These are phyloP conservation scores for Monosporascus ibericus DNA, from an alignment of 2,329 filamentous ascomycete genomes.

Conservation along the genomic window DNA sequence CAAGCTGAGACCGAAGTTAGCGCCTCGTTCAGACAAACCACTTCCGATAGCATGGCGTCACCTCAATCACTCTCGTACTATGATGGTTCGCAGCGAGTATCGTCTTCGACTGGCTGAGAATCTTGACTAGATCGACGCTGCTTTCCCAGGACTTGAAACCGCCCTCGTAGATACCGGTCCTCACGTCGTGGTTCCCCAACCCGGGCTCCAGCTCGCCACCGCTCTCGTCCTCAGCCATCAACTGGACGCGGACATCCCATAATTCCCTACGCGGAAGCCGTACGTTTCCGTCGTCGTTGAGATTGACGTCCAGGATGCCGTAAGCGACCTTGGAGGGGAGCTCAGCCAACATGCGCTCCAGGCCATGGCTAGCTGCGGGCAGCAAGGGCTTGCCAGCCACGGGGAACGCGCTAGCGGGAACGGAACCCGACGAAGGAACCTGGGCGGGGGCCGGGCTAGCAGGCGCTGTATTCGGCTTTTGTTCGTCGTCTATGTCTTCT, in stretches of 20 bases:
- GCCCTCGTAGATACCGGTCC: conserved; percentile 77
- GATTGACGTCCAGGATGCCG: conserved; percentile 51
- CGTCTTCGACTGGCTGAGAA: conserved; percentile 41
- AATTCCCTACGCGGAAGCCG: conserved; percentile 67
- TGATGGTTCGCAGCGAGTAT: conserved; percentile 26
- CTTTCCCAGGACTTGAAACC: conserved; percentile 91
- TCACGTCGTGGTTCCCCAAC: conserved; percentile 66
- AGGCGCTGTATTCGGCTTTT: conserved; percentile 23
- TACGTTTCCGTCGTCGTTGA: conserved; percentile 49
- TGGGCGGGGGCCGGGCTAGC: conserved; percentile 7
- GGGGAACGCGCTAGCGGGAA: conserved; percentile 48
- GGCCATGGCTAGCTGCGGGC: conserved; percentile 44
- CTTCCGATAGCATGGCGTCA: conserved; percentile 21
- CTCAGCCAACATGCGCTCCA: conserved; percentile 44
- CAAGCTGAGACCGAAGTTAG: conserved; percentile 48
- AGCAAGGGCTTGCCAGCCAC: conserved; percentile 56
- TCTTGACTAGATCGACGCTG: conserved; percentile 70
- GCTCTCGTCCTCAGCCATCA: conserved; percentile 66
- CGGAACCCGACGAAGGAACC: conserved; percentile 16
- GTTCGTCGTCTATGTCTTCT: conserved; percentile 56
- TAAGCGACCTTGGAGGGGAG: conserved; percentile 73
- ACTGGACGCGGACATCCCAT: conserved; percentile 74
- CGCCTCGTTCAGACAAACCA: background rate
- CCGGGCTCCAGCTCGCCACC: conserved; percentile 34
- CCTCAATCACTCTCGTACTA: conserved; percentile 46